Conservation (phyloP, 176 grass and related monocot genomes). For the Cenchrus americanus region DNA sequence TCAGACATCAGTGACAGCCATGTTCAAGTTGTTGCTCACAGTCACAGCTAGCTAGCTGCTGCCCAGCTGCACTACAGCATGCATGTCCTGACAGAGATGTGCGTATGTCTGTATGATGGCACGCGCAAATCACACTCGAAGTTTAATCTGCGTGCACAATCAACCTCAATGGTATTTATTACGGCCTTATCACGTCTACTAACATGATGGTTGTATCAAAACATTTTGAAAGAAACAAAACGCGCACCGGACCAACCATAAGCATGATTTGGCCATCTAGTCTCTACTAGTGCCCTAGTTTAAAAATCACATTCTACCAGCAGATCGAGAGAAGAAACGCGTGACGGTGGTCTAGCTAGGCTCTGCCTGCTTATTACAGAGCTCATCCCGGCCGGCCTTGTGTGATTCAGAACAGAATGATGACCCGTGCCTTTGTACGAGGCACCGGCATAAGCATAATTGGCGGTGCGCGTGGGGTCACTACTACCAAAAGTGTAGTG, state of each 20-base stretch:
- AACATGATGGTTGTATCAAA: neutral
- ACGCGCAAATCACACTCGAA: neutral
- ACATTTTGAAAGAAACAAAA: conserved; percentile 11
- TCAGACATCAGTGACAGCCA: neutral
- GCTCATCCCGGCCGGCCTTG: neutral
- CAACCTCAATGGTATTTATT: conserved; percentile 9
- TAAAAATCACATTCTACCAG: neutral
- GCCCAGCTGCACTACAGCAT: neutral
- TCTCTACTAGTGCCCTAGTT: neutral
- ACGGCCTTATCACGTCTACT: neutral
- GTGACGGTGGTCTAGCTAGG: neutral
- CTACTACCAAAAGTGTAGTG: neutral
- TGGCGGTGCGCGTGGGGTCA: conserved; percentile 1
- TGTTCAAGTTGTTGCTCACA: neutral
- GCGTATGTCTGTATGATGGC: neutral
- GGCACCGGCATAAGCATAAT: neutral
- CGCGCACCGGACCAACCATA: neutral
- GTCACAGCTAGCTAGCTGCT: neutral
- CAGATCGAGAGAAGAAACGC: too few species aligned
- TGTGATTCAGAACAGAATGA: conserved; percentile 18
- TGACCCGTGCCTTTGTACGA: conserved; percentile 14
- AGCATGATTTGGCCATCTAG: neutral
- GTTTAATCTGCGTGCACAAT: neutral
- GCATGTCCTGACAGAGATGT: neutral
- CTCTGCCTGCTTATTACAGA: conserved; percentile 15